These are phyloP conservation scores for Ophiostoma perfectum DNA, from an alignment of 2,329 filamentous ascomycete genomes.

Conservation along the genomic window DNA sequence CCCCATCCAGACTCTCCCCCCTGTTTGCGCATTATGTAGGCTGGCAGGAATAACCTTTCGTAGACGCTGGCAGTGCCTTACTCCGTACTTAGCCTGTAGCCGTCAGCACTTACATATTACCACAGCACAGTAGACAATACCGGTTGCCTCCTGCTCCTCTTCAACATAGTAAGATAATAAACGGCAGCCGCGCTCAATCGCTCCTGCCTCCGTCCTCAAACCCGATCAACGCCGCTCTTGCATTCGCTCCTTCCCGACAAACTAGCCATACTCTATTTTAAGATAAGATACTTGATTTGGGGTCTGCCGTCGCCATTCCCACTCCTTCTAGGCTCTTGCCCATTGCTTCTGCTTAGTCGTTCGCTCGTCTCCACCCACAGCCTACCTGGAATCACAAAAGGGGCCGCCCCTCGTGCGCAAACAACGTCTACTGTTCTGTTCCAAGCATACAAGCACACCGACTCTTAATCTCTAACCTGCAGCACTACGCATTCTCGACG, in stretches of 20 bases:
- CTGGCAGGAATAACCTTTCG: background rate
- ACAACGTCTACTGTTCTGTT: conserved; percentile 1
- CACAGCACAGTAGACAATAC: too few species aligned
- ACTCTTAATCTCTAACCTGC: background rate
- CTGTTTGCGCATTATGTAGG: background rate
- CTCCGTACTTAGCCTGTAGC: too few species aligned
- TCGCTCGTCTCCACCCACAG: conserved; percentile 6
- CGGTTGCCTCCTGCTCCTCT: background rate
- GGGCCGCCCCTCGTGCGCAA: conserved; percentile 15
- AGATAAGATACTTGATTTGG: too few species aligned
- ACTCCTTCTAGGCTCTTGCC: background rate
- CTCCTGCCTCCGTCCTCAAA: background rate
- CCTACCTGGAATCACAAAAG: conserved; percentile 11
- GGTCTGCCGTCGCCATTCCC: too few species aligned
- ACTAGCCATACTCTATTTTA: background rate
- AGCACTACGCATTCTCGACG: background rate
- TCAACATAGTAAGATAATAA: background rate
- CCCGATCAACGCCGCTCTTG: background rate
- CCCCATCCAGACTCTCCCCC: background rate
- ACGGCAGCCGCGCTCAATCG: background rate
- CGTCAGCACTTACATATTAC: too few species aligned
- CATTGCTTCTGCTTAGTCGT: background rate
- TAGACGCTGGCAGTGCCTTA: background rate
- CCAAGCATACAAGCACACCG: conserved; percentile 1
- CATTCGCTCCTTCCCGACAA: conserved; percentile 3